Conservation (phyloP, 169 alveolate genomes). For the Theileria equi region DNA sequence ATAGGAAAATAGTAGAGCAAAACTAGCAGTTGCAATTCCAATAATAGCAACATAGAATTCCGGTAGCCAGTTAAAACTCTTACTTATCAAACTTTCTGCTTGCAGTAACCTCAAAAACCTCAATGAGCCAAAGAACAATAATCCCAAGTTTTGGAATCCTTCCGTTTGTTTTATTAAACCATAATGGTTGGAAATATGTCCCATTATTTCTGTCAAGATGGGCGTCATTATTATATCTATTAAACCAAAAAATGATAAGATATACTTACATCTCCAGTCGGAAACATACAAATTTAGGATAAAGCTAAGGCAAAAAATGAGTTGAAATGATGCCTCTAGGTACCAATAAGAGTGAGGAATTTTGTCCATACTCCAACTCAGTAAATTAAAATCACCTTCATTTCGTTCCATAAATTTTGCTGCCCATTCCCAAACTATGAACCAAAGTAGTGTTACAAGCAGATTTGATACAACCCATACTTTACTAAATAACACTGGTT, state of each 20-base stretch:
- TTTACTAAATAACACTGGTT: slow-evolving; percentile 37
- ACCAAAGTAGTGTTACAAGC: slow-evolving; percentile 71
- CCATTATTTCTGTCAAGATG: slow-evolving; percentile 61
- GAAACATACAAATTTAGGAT: slow-evolving; percentile 63
- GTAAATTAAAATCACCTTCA: slow-evolving; percentile 60
- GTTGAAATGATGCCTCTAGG: slow-evolving; percentile 72
- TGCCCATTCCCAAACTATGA: slow-evolving; percentile 78
- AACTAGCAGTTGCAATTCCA: slow-evolving; percentile 69
- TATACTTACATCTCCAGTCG: slow-evolving; percentile 57
- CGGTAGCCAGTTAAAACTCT: slow-evolving; percentile 68
- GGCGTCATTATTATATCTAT: slow-evolving; percentile 76
- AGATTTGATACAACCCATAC: slow-evolving; percentile 70
- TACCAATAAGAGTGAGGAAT: slow-evolving; percentile 68
- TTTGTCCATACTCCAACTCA: slow-evolving; percentile 66
- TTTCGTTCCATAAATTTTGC: slow-evolving; percentile 70
- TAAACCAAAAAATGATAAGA: slow-evolving; percentile 69
- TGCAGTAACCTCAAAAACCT: slow-evolving; percentile 68
- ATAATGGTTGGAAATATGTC: slow-evolving; percentile 13
- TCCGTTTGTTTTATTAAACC: slow-evolving; percentile 26
- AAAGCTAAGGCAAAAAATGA: slow-evolving; percentile 65
- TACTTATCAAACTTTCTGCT: slow-evolving; percentile 70
- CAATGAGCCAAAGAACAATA: slow-evolving; percentile 68
- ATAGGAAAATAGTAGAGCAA: slow-evolving; percentile 68
- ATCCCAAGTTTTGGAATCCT: slow-evolving; percentile 45
- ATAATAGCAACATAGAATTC: slow-evolving; percentile 72